Evolutionary conservation across 208 protist genomes (phyloP), one percentile per base, ranked within the genome.

Genomic region (Trypanosoma lewisi): DNA sequence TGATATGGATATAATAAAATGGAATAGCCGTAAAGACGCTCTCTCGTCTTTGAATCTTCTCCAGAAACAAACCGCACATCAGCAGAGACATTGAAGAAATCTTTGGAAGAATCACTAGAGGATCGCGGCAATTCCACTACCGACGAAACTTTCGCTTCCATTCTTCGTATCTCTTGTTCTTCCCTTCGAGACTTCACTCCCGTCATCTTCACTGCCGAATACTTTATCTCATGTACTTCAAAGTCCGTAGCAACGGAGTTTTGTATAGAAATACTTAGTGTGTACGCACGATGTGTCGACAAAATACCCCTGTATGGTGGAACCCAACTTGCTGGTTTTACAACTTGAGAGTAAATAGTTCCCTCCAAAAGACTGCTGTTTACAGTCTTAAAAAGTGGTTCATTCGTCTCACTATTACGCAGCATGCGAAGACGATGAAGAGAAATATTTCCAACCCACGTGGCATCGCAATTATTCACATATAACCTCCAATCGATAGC

Each of bases 381-480:
- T 34, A 77, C 60, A 14, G 84, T 48, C 25, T n/a, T 70, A 69
- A 93, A 96, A 21, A 86, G 77, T 16, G 85, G 53, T 16, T 73
- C 74, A 51, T 76, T 77, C 4, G 30, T 69, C 36, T 85, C 72
- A 17, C 80, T 78, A 67, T 83, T 72, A 17, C 77, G 79, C 59
- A 95, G 63, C 33, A 72, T 70, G n/a, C 82, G 79, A 63, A 95
- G 69, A 19, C 73, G 71, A 58, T 82, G 69, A 33, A 93, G 75
- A n/a, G 81, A 82, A 25, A 83, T 83, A 47, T 53, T 70, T 30
- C 89, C 89, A 2, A 91, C 83, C 85, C 87, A 96, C 25, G 87
- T 93, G 1, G 83, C 85, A 64, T 90, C 86, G 71, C 89, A 96
- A 69, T 79, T 78, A 65, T 92, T 90, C 21, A 96, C 72, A 66